Percentiles rank a stretch among this genome's conserved stretches.
Conservation (phyloP, 352 stramenopile species). For the Phytophthora pseudosyringae region DNA sequence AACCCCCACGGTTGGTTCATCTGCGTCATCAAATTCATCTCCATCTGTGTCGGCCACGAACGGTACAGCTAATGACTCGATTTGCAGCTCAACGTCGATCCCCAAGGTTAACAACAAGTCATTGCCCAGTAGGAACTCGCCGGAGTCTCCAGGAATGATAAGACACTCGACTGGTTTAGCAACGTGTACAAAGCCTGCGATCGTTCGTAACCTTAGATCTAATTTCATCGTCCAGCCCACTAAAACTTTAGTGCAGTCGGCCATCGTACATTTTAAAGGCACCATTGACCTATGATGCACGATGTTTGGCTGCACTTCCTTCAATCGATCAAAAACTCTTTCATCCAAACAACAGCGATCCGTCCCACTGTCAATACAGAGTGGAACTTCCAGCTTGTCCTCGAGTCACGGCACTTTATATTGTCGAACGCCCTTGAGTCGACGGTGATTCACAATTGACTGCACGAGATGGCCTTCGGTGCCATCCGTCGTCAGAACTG, state of each 20-base stretch:
- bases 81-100: conserved; percentile 17
- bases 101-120: conserved; percentile 16
- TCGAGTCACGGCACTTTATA: too few species aligned
- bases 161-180: conserved; percentile 21
- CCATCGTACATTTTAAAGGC: background rate
- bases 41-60: background rate
- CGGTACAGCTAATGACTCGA: conserved; percentile 8
- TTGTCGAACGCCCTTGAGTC: too few species aligned
- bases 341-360: conserved; percentile 5
- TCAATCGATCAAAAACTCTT: background rate
- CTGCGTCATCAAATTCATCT: conserved; percentile 17
- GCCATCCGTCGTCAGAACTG: too few species aligned
- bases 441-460: too few species aligned
- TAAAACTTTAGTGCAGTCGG: conserved; percentile 7
- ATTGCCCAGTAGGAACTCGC: conserved; percentile 19
- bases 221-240: conserved; percentile 17
- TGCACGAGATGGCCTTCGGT: too few species aligned
- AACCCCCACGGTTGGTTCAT: conserved; percentile 1
- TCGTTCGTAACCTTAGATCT: conserved; percentile 8
- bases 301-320: background rate
- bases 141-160: conserved; percentile 17
- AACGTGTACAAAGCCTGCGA: conserved; percentile 13
- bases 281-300: background rate
- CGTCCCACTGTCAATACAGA: conserved; percentile 16
- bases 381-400: conserved; percentile 1